Evolutionary conservation across 495 filamentous ascomycete species (phyloP), one percentile per base, ranked within the genome.

Genomic region (Pyrenopolyporus hunteri): DNA sequence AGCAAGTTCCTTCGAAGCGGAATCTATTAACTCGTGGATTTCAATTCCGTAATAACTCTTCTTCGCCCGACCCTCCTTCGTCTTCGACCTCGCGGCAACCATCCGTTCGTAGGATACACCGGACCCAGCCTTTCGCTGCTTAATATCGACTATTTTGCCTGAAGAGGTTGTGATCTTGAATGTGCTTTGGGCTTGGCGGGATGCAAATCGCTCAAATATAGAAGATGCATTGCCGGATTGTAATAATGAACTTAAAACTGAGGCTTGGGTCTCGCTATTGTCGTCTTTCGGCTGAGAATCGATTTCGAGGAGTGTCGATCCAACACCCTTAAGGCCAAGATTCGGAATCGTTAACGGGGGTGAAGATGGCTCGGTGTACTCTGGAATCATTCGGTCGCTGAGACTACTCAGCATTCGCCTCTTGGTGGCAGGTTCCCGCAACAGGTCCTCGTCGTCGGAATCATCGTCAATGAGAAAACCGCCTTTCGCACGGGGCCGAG

Each of bases 1-100:
- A 20, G 72, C 63, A 11, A 81, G 74, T 31, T 83, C 74, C 16
- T 76, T 72, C n/a, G 73, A 73, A n/a, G 86, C 81, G 3, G 89
- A 80, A 48, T 93, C 89, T 35, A 97, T 76, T 17, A 97, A 74
- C 37, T 82, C 74, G 64, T 96, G 91, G 13, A 98, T 93, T 20
- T 96, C 86, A 53, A 98, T 87, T 6, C 94, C 94, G 72, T 93
- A 98, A 69, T 90, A 97, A 69, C 83, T 89, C 71, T 86, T 89
- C 63, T 84, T 85, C n/a, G 91, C 90, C 59, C 85, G 79, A 28
- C 90, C 87, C 57, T 88, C 78, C 57, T 82, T 85, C 4, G 83
- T 83, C 29, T 76, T 82, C 2, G 89, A 93, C 13, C 89, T 84
- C 20, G 82, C 78, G 19, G 89, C 89, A 20, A 90, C 80, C 46